These are phyloP conservation scores for Seiridium cupressi DNA, from an alignment of 2,329 filamentous ascomycete species.

Conservation along the genomic window DNA sequence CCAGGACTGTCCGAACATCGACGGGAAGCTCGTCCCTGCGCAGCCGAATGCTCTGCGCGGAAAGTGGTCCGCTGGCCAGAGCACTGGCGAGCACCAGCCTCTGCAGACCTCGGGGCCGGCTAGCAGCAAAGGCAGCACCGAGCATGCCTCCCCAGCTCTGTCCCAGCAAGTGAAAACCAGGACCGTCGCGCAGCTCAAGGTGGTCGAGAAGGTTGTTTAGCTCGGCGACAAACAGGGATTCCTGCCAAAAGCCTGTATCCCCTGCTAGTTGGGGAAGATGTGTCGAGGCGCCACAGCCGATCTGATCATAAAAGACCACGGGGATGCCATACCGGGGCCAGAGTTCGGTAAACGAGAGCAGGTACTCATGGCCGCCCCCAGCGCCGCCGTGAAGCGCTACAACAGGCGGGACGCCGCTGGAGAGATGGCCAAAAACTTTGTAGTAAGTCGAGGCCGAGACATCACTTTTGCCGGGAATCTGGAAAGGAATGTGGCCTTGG, in stretches of 20 bases:
- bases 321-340: conserved; percentile 10
- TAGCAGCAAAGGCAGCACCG: conserved; percentile 11
- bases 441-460: conserved; percentile 1
- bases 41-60: neutral
- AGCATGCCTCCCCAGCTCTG: conserved; percentile 20
- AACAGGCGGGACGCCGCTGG: conserved; percentile 5
- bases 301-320: conserved; percentile 19
- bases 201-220: conserved; percentile 15
- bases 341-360: conserved; percentile 11
- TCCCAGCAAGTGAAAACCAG: conserved; percentile 16
- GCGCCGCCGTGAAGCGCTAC: conserved; percentile 16
- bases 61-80: neutral
- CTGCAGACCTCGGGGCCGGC: neutral
- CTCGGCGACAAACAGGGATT: conserved; percentile 15
- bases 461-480: neutral
- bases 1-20: neutral
- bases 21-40: neutral
- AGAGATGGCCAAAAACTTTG: conserved; percentile 15
- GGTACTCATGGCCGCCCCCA: conserved; percentile 17
- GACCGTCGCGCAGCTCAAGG: conserved; percentile 9
- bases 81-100: neutral
- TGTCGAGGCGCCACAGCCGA: conserved; percentile 16
- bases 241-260: conserved; percentile 14
- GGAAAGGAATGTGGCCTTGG: neutral
- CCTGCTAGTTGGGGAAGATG: conserved; percentile 14